A percentile compares a stretch with the other conserved stretches of the same genome.
These are phyloP conservation scores for Colletotrichum falcatum DNA, from an alignment of 2,329 filamentous ascomycete species.

Conservation along the genomic window DNA sequence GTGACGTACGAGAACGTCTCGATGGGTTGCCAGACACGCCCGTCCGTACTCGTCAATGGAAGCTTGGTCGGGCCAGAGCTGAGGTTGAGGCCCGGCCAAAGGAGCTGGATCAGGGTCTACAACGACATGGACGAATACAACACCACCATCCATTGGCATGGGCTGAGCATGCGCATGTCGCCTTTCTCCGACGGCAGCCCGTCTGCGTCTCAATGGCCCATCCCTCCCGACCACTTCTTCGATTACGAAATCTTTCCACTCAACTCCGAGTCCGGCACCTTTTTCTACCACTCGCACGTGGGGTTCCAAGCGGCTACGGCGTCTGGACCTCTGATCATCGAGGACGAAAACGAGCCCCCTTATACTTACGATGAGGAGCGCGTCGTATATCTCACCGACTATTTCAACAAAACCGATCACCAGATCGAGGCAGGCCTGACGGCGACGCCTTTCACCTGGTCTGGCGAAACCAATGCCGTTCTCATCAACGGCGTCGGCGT, in stretches of 20 bases:
- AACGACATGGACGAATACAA: slow-evolving; percentile 66
- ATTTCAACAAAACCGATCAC: slow-evolving; percentile 66
- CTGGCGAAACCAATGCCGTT: slow-evolving; percentile 68
- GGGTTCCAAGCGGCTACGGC: slow-evolving; percentile 71
- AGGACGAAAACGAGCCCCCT: slow-evolving; percentile 59
- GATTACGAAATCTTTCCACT: slow-evolving; percentile 73
- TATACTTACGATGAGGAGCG: slow-evolving; percentile 74
- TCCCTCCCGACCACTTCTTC: slow-evolving; percentile 71
- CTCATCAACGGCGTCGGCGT: slow-evolving; percentile 66
- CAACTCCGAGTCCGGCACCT: slow-evolving; percentile 68
- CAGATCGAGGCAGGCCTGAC: slow-evolving; percentile 63
- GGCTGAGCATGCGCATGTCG: slow-evolving; percentile 67
- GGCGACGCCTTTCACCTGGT: slow-evolving; percentile 65
- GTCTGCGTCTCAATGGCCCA: slow-evolving; percentile 73
- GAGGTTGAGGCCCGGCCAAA: slow-evolving; percentile 59
- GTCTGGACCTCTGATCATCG: slow-evolving; percentile 69
- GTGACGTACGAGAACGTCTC: slow-evolving; percentile 51
- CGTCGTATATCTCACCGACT: slow-evolving; percentile 66
- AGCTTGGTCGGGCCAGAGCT: slow-evolving; percentile 63
- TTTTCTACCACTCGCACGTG: slow-evolving; percentile 77
- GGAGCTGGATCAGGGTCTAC: slow-evolving; percentile 69
- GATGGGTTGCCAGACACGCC: slow-evolving; percentile 59
- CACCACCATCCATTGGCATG: slow-evolving; percentile 76
- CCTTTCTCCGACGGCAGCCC: slow-evolving; percentile 75
- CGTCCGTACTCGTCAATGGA: slow-evolving; percentile 64